phyloP scores from a whole-genome alignment of 2,329 filamentous ascomycete species.

The Thielaviopsis ethacetica region DNA sequence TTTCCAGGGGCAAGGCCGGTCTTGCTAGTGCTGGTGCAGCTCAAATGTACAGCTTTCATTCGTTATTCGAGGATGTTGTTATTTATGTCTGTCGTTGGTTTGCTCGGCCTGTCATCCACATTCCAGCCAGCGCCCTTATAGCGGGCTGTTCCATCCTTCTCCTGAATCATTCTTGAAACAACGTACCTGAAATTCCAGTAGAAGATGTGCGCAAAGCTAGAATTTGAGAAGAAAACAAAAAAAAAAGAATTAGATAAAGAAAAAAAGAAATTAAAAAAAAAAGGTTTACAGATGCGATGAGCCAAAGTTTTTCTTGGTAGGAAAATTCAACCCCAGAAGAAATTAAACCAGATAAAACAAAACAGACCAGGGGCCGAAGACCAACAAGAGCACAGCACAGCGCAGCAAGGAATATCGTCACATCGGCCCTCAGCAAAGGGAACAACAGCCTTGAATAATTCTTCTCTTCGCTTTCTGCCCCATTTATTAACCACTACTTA shows the following conservation, averaged over 20 bases:
- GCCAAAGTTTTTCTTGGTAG: neutral
- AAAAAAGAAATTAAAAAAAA: neutral
- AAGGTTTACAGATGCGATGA: neutral
- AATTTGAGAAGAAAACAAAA: too few species aligned
- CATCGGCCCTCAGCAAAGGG: neutral
- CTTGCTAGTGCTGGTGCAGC: neutral
- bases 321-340: neutral
- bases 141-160: neutral
- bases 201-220: neutral
- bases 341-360: neutral
- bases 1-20: neutral
- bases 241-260: neutral
- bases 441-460: neutral
- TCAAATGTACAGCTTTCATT: neutral
- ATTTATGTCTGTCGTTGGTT: neutral
- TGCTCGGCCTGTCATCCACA: neutral
- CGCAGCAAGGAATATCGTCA: neutral
- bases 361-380: neutral
- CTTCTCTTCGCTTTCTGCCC: neutral
- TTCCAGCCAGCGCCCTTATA: neutral
- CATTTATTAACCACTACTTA: neutral
- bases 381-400: neutral
- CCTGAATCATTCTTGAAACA: neutral
- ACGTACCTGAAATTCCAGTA: neutral
- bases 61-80: neutral